phyloP scores from a whole-genome alignment of 2,329 filamentous ascomycete genomes.

The Sporothrix phasma region DNA sequence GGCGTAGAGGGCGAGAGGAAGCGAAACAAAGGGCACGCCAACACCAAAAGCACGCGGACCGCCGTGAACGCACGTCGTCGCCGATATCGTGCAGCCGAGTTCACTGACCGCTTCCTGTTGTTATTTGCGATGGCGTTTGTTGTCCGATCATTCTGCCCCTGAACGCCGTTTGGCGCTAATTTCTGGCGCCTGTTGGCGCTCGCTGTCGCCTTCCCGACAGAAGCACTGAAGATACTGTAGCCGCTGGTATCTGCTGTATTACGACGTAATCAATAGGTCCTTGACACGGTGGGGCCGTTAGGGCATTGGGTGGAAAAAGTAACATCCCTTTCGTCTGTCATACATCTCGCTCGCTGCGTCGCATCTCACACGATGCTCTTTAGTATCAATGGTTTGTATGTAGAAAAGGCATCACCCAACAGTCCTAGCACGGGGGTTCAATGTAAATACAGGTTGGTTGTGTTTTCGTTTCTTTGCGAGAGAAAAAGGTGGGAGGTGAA shows the following conservation, averaged over 20 bases:
- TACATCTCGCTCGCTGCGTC: too few species aligned
- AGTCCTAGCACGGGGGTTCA: not conserved
- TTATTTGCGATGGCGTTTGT: not conserved
- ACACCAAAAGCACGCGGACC: not conserved
- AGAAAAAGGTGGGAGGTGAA: not conserved
- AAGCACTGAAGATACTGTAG: not conserved
- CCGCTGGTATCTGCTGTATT: too few species aligned
- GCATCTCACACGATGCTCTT: not conserved
- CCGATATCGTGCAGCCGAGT: not conserved
- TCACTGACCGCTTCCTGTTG: not conserved
- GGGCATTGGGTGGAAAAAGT: too few species aligned
- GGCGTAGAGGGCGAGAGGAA: too few species aligned
- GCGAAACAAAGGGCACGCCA: not conserved
- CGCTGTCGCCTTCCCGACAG: not conserved
- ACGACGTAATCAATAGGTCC: not conserved
- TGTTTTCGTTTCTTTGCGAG: not conserved
- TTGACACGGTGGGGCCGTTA: not conserved
- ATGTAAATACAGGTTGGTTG: conserved; percentile 1
- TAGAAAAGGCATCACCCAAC: not conserved
- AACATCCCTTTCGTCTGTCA: too few species aligned
- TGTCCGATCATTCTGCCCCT: too few species aligned
- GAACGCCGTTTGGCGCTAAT: not conserved
- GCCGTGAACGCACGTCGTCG: not conserved
- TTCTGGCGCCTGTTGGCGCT: not conserved
- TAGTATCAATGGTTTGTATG: not conserved